These are phyloP conservation scores for Xylaria intraflava DNA, from an alignment of 495 filamentous ascomycete genomes.

Conservation along the genomic window DNA sequence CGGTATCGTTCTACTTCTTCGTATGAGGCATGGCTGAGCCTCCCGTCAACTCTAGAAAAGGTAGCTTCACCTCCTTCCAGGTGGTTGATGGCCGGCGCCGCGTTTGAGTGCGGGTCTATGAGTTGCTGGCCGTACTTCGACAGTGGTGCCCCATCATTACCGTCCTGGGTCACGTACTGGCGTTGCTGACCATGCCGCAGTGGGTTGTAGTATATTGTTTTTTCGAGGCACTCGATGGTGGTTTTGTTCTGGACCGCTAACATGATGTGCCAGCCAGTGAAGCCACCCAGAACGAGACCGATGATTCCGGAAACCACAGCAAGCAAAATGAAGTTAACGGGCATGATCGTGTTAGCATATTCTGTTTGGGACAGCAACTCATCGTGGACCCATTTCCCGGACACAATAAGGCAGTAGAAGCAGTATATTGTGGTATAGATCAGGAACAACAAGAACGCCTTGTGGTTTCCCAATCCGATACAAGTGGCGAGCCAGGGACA, in stretches of 20 bases:
- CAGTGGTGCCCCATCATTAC: constrained; percentile 41
- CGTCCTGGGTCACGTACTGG: constrained; percentile 48
- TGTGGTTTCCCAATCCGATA: constrained; percentile 90
- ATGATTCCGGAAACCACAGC: constrained; percentile 85
- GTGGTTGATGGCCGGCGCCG: constrained; percentile 70
- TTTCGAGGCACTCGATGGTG: constrained; percentile 93
- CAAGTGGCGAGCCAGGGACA: constrained; percentile 97
- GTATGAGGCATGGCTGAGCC: constrained; percentile 46
- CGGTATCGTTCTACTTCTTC: constrained; percentile 66
- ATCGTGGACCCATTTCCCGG: constrained; percentile 69
- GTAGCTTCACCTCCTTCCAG: constrained; percentile 71
- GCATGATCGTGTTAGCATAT: constrained; percentile 61
- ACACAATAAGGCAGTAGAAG: constrained; percentile 67
- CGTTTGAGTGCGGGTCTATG: constrained; percentile 74
- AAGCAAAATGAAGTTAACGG: constrained; percentile 84
- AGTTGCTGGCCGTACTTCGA: constrained; percentile 70
- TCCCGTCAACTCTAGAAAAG: constrained; percentile 11
- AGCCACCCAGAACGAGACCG: constrained; percentile 77
- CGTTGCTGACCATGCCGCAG: constrained; percentile 62
- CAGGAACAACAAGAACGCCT: constrained; percentile 88
- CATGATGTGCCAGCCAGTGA: constrained; percentile 88
- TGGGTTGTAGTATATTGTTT: constrained; percentile 82
- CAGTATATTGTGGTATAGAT: constrained; percentile 87
- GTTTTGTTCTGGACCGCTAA: constrained; percentile 74
- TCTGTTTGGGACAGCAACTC: constrained; percentile 65